Conservation (phyloP, 768 basidiomycete genomes). For the Naganishia kalamii region DNA sequence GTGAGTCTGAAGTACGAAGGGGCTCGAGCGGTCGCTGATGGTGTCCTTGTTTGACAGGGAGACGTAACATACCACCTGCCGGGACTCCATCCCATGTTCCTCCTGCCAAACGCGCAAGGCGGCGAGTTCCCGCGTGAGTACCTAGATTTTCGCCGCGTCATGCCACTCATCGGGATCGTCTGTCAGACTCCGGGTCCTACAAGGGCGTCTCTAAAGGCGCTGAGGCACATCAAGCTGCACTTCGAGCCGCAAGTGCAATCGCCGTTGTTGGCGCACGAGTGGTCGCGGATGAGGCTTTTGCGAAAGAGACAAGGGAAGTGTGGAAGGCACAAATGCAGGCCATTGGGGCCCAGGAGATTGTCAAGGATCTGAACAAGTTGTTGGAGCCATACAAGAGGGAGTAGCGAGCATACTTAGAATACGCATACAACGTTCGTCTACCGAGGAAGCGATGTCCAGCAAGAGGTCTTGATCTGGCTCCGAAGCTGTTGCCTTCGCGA, state of each 20-base stretch:
- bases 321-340: constrained; percentile 10
- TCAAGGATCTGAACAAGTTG: constrained; percentile 1
- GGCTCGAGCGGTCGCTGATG: too few species aligned
- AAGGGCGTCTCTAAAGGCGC: not conserved
- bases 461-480: too few species aligned
- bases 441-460: too few species aligned
- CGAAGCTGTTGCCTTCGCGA: too few species aligned
- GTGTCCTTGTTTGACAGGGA: not conserved
- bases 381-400: not conserved
- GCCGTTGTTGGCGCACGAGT: constrained; percentile 19
- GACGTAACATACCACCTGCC: constrained; percentile 17
- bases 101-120: constrained; percentile 3
- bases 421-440: too few species aligned
- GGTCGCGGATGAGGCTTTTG: constrained; percentile 4
- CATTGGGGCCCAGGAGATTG: not conserved
- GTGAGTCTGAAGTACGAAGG: not conserved
- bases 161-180: not conserved
- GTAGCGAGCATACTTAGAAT: too few species aligned
- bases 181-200: constrained; percentile 4
- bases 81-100: constrained; percentile 18
- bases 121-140: constrained; percentile 18
- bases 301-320: not conserved
- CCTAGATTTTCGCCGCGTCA: not conserved
- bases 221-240: constrained; percentile 15
- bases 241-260: constrained; percentile 7